Evolutionary conservation across 176 grass and related monocot genomes (phyloP).

Genomic region (Canna indica): DNA sequence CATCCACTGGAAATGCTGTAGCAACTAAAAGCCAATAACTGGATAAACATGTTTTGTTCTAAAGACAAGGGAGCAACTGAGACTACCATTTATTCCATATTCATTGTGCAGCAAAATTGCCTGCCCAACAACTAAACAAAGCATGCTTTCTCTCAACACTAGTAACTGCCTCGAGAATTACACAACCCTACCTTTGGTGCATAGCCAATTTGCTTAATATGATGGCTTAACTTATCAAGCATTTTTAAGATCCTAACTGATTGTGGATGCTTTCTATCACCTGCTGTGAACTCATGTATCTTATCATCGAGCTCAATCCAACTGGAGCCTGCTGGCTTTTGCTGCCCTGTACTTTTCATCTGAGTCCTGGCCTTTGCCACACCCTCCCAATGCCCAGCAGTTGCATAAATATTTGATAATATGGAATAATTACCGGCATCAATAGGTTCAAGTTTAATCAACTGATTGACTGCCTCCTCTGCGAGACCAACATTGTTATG

Average conservation of each 20-base stretch:
- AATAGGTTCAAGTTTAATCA: conserved; percentile 42
- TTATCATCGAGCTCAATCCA: conserved; percentile 53
- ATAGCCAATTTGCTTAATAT: conserved; percentile 40
- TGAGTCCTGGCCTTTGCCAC: conserved; percentile 63
- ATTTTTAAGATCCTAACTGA: conserved; percentile 35
- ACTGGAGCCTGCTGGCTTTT: conserved; percentile 63
- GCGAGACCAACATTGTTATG: conserved; percentile 61
- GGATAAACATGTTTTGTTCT: not conserved
- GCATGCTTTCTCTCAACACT: not conserved
- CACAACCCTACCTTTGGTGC: conserved; percentile 15
- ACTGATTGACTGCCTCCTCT: conserved; percentile 41
- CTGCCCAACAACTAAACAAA: not conserved
- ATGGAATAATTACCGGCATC: conserved; percentile 59
- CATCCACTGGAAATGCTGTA: not conserved
- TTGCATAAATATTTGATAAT: conserved; percentile 70
- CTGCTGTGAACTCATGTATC: conserved; percentile 57
- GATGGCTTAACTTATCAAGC: conserved; percentile 49
- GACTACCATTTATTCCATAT: not conserved
- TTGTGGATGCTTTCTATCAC: conserved; percentile 42
- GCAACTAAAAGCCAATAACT: not conserved
- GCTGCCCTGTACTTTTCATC: conserved; percentile 49
- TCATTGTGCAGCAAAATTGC: not conserved
- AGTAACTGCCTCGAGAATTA: not conserved
- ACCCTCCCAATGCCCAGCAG: conserved; percentile 45
- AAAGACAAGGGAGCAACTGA: not conserved